phyloP scores from a whole-genome alignment of 257 asterid species.

The Salvia splendens region DNA sequence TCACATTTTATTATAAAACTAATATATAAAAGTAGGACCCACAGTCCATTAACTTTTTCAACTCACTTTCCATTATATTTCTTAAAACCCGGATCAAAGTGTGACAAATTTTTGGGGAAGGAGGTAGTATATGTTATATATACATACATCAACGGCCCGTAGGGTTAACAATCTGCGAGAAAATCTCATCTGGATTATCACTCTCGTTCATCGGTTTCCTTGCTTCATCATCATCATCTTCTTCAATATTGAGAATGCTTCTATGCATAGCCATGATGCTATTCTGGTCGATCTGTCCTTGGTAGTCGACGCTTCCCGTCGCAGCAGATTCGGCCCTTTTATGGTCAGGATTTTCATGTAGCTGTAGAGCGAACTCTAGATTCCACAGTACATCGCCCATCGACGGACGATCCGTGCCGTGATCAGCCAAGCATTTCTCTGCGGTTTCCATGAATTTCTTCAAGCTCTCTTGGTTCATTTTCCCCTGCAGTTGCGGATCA shows the following conservation, averaged over 20 bases:
- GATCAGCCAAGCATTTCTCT: slow-evolving; percentile 74
- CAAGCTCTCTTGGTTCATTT: slow-evolving; percentile 57
- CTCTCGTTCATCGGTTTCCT: not conserved
- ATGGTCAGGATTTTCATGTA: slow-evolving; percentile 48
- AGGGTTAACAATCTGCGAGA: slow-evolving; percentile 69
- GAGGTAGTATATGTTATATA: too few species aligned
- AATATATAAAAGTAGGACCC: too few species aligned
- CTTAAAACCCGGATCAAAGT: too few species aligned
- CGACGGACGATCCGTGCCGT: slow-evolving; percentile 65
- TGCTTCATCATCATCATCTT: slow-evolving; percentile 39
- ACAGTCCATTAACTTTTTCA: too few species aligned
- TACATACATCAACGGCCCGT: slow-evolving; percentile 54
- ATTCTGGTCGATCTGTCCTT: slow-evolving; percentile 47
- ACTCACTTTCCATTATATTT: too few species aligned
- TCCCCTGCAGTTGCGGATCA: slow-evolving; percentile 75
- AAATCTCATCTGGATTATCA: slow-evolving; percentile 45
- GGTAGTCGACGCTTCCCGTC: slow-evolving; percentile 34
- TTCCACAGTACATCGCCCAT: slow-evolving; percentile 91
- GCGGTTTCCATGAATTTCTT: slow-evolving; percentile 68
- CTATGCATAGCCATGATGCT: slow-evolving; percentile 74
- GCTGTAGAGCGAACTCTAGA: slow-evolving; percentile 66
- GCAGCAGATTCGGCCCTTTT: not conserved
- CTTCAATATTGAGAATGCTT: slow-evolving; percentile 62
- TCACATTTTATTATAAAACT: too few species aligned
- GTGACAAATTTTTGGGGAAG: too few species aligned